Percentiles rank a stretch among this genome's conserved stretches.
phyloP scores from a whole-genome alignment of 768 basidiomycete genomes.

The Termitomyces sp. region DNA sequence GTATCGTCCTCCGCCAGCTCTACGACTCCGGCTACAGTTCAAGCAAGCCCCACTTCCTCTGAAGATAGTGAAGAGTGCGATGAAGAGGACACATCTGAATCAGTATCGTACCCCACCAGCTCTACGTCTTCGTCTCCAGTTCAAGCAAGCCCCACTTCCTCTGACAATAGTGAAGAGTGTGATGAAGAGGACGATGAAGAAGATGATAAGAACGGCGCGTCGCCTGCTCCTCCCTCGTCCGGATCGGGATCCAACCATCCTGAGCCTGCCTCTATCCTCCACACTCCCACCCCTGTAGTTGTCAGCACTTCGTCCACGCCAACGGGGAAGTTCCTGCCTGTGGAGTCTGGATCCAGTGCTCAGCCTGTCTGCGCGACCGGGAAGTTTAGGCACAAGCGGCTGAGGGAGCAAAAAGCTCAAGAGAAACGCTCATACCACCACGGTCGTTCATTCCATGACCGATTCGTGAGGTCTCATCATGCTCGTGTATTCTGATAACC shows the following conservation, averaged over 20 bases:
- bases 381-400: constrained; percentile 15
- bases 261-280: background rate
- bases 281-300: background rate
- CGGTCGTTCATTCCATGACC: constrained; percentile 11
- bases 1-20: background rate
- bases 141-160: background rate
- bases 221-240: background rate
- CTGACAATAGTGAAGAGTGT: background rate
- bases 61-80: no score
- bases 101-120: background rate
- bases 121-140: background rate
- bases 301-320: background rate
- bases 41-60: background rate
- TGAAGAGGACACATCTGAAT: no score
- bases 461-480: constrained; percentile 10
- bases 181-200: constrained; percentile 1
- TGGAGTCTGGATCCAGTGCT: background rate
- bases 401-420: constrained; percentile 9
- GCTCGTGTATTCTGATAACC: constrained; percentile 5
- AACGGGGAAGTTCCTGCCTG: background rate
- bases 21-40: background rate
- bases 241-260: background rate
- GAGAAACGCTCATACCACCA: constrained; percentile 11
- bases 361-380: constrained; percentile 9
- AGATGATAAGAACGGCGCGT: background rate